Evolutionary conservation across 441 rosid genomes (phyloP).

Genomic region (Daphne laureola): DNA sequence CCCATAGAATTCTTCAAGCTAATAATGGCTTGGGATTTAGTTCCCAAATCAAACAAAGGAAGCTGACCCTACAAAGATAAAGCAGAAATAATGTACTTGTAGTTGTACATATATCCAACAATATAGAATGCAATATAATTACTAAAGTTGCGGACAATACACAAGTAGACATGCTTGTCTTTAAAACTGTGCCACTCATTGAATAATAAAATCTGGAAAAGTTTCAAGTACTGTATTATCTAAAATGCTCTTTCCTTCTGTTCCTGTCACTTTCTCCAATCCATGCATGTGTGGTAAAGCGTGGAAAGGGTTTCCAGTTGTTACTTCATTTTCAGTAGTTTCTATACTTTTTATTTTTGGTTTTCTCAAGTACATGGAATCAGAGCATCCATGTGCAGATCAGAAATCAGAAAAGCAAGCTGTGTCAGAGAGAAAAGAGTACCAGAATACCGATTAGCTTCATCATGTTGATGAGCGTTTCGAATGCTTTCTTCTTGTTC

Average conservation of each 20-base stretch:
- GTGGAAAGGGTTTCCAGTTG: conserved; percentile 9
- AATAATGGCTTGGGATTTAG: no score
- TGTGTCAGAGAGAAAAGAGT: conserved; percentile 32
- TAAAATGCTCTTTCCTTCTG: conserved; percentile 8
- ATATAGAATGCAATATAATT: conserved; percentile 3
- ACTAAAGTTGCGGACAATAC: background rate
- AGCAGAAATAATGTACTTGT: no score
- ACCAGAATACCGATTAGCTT: conserved; percentile 14
- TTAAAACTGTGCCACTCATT: background rate
- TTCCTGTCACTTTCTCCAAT: conserved; percentile 5
- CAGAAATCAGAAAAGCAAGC: conserved; percentile 7
- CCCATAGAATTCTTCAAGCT: no score
- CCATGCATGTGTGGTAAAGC: conserved; percentile 4
- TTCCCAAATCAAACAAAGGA: no score
- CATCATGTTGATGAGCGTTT: conserved; percentile 48
- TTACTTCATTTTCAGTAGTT: conserved; percentile 17
- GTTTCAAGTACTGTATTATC: no score
- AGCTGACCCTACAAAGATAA: no score
- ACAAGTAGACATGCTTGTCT: background rate
- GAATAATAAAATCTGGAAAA: background rate
- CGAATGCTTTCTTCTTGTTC: conserved; percentile 37
- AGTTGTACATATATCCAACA: background rate
- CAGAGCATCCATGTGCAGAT: conserved; percentile 16
- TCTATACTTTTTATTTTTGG: background rate
- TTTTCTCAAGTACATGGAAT: conserved; percentile 16